A percentile compares a stretch with the other conserved stretches of the same genome.
phyloP scores from a whole-genome alignment of 1,284 basidiomycete genomes.

The Trichosporon asahii region DNA sequence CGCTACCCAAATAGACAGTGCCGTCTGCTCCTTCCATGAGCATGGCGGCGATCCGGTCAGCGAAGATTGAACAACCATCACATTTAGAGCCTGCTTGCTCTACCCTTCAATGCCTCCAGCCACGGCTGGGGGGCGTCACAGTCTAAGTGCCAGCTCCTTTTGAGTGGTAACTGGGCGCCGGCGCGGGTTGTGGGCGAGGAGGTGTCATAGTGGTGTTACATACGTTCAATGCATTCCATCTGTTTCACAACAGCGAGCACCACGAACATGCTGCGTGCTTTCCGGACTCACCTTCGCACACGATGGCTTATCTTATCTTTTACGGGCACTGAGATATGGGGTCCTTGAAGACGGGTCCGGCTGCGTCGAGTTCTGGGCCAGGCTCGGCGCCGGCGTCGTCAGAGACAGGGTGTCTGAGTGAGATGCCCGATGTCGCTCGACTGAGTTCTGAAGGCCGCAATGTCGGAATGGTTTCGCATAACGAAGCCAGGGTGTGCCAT shows the following conservation, averaged over 20 bases:
- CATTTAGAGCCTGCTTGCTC: constrained; percentile 50
- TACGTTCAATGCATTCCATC: constrained; percentile 13
- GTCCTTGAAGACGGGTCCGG: not conserved
- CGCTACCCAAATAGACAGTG: constrained; percentile 52
- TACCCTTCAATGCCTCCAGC: constrained; percentile 34
- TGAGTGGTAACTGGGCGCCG: constrained; percentile 28
- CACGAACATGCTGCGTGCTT: not conserved
- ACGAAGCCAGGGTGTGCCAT: no score
- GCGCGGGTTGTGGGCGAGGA: constrained; percentile 44
- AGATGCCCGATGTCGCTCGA: no score
- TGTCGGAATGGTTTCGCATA: no score
- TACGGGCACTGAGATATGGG: not conserved
- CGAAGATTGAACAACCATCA: constrained; percentile 39
- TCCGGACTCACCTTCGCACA: not conserved
- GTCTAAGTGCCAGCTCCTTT: constrained; percentile 33
- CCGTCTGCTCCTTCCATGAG: constrained; percentile 42
- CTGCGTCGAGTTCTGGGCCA: not conserved
- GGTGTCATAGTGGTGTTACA: constrained; percentile 50
- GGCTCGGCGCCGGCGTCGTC: not conserved
- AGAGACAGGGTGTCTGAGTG: not conserved
- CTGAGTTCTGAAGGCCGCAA: no score
- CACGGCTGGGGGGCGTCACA: constrained; percentile 23
- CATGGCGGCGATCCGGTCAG: constrained; percentile 48
- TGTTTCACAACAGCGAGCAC: not conserved
- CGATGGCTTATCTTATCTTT: not conserved